Evolutionary conservation across 2,329 filamentous ascomycete genomes (phyloP).

Genomic region (Aspergillus oerlinghausenensis): DNA sequence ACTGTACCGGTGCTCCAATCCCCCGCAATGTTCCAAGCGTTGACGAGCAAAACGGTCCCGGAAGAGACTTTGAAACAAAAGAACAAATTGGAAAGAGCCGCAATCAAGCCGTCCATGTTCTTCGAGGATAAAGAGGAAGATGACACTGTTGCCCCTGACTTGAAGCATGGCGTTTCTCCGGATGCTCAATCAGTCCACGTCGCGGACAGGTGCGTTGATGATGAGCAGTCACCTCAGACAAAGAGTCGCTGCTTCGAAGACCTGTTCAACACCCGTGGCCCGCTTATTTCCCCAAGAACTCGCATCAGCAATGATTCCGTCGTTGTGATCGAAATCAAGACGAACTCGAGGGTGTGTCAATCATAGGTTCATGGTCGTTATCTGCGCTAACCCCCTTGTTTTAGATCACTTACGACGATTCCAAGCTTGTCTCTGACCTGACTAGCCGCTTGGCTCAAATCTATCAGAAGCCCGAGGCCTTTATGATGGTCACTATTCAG

Average conservation of each 20-base stretch:
- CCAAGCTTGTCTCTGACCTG: conserved; percentile 68
- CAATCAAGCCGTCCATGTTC: conserved; percentile 20
- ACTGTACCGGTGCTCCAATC: conserved; percentile 17
- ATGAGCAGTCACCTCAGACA: conserved; percentile 23
- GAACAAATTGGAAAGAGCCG: conserved; percentile 13
- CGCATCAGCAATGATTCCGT: conserved; percentile 53
- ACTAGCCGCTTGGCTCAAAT: conserved; percentile 68
- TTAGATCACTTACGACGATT: conserved; percentile 67
- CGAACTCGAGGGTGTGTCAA: conserved; percentile 55
- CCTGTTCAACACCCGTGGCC: conserved; percentile 34
- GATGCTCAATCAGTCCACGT: conserved; percentile 13
- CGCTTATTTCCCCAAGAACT: conserved; percentile 38
- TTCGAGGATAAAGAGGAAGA: conserved; percentile 23
- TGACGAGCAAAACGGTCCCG: conserved; percentile 10
- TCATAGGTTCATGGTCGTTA: not conserved
- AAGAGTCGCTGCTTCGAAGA: conserved; percentile 40
- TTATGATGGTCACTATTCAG: conserved; percentile 70
- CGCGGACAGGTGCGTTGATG: conserved; percentile 12
- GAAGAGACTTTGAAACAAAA: conserved; percentile 18
- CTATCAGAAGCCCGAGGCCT: conserved; percentile 69
- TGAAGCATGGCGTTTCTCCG: conserved; percentile 10
- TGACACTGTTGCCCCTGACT: conserved; percentile 10
- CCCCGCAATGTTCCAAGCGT: conserved; percentile 15
- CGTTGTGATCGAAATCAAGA: conserved; percentile 60
- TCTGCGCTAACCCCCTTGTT: conserved; percentile 12